Evolutionary conservation across 2,329 filamentous ascomycete species (phyloP).

Genomic region (Xylaria digitata): DNA sequence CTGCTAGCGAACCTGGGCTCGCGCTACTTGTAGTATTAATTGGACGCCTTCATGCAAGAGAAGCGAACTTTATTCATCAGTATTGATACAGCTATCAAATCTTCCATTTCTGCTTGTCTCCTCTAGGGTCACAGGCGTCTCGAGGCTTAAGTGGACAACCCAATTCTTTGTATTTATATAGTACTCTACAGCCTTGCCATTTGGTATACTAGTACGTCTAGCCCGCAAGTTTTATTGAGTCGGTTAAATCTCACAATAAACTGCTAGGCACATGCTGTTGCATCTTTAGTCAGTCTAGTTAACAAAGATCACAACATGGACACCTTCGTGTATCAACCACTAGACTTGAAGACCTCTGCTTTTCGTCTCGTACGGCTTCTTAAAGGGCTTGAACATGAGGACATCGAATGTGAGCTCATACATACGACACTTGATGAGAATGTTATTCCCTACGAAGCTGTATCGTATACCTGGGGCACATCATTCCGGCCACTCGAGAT

Average conservation of each 20-base stretch:
- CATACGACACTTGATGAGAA: conserved; percentile 29
- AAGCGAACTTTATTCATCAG: too few relatives aligned
- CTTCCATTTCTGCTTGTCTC: too few relatives aligned
- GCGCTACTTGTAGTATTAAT: too few relatives aligned
- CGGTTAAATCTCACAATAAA: neutral
- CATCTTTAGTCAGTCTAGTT: neutral
- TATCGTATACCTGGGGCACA: conserved; percentile 34
- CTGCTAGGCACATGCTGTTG: too few relatives aligned
- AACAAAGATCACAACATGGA: conserved; percentile 3
- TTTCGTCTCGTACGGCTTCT: conserved; percentile 31
- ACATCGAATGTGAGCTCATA: conserved; percentile 29
- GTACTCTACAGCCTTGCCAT: too few relatives aligned
- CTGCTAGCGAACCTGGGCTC: too few relatives aligned
- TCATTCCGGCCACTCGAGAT: neutral
- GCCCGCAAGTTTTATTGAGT: neutral
- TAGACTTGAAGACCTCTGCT: conserved; percentile 27
- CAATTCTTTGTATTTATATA: too few relatives aligned
- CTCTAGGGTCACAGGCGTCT: too few relatives aligned
- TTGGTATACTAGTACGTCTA: too few relatives aligned
- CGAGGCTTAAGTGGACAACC: too few relatives aligned
- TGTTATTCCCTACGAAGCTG: conserved; percentile 31
- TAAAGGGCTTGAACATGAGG: neutral
- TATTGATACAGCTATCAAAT: too few relatives aligned
- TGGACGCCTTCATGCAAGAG: too few relatives aligned
- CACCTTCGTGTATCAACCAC: conserved; percentile 18